These are phyloP conservation scores for Sporothrix curviconia DNA, from an alignment of 2,329 filamentous ascomycete species.

Conservation along the genomic window DNA sequence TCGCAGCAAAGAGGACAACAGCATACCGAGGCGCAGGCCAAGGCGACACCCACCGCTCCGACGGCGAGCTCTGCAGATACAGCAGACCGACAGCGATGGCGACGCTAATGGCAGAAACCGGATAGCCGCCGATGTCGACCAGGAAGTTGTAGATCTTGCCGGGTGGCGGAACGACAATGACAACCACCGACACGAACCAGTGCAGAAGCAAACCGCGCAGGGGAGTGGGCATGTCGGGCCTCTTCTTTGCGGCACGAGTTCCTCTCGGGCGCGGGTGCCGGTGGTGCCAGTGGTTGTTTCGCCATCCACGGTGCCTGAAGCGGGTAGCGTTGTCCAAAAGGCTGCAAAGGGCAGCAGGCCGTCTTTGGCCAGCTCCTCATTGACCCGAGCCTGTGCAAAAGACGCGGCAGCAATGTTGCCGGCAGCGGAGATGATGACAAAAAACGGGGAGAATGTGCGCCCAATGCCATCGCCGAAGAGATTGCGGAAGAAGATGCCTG, in stretches of 20 bases:
- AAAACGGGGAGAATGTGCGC: constrained; percentile 44
- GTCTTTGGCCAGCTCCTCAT: constrained; percentile 41
- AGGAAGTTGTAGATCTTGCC: constrained; percentile 34
- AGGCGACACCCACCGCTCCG: constrained; percentile 27
- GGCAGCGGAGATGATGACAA: constrained; percentile 39
- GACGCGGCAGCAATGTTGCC: constrained; percentile 43
- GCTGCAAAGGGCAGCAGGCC: constrained; percentile 38
- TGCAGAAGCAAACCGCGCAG: constrained; percentile 45
- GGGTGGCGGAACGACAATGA: constrained; percentile 45
- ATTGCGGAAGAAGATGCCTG: constrained; percentile 52
- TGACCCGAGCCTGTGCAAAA: constrained; percentile 42
- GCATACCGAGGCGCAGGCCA: constrained; percentile 26
- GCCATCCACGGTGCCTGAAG: no score
- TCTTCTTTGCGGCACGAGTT: no score
- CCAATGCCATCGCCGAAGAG: constrained; percentile 38
- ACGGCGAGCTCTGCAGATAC: constrained; percentile 26
- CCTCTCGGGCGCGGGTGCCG: no score
- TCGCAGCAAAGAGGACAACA: constrained; percentile 26
- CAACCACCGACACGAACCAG: constrained; percentile 53
- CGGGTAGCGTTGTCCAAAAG: constrained; percentile 30
- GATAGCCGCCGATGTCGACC: constrained; percentile 33
- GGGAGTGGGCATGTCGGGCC: no score
- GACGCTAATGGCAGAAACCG: constrained; percentile 31
- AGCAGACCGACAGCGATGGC: constrained; percentile 29
- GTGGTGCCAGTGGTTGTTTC: no score